Conservation (phyloP, 2,329 filamentous ascomycete genomes). For the Aspergillus aculeatinus region DNA sequence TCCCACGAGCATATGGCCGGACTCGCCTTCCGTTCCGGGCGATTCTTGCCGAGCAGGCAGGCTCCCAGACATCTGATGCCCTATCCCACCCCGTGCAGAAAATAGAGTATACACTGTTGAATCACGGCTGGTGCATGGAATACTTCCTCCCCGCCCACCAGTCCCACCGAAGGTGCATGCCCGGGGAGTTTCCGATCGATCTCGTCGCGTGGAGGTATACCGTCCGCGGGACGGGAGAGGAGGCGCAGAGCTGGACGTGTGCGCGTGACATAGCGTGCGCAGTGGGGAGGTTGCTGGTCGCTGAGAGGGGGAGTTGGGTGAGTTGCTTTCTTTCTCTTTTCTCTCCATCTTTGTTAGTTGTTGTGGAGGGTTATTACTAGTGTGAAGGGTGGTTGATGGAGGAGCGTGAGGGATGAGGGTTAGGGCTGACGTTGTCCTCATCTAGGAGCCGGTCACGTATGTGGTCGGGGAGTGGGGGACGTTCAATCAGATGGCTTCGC, state of each 20-base stretch:
- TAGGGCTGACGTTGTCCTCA: too few species aligned
- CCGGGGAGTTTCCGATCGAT: slow-evolving; percentile 3
- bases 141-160: slow-evolving; percentile 15
- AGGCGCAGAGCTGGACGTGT: slow-evolving; percentile 17
- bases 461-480: neutral
- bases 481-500: neutral
- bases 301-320: neutral
- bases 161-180: neutral
- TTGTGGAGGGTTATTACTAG: too few species aligned
- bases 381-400: too few species aligned
- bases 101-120: slow-evolving; percentile 21
- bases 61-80: too few species aligned
- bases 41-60: neutral
- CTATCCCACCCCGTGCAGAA: neutral
- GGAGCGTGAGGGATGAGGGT: too few species aligned
- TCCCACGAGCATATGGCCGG: slow-evolving; percentile 16
- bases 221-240: slow-evolving; percentile 18
- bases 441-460: neutral
- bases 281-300: slow-evolving; percentile 4
- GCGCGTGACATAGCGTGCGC: slow-evolving; percentile 21
- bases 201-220: neutral
- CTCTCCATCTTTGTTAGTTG: too few species aligned
- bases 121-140: slow-evolving; percentile 22
- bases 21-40: slow-evolving; percentile 15
- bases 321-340: neutral